These are phyloP conservation scores for Aspergillus kassunensis DNA, from an alignment of 495 filamentous ascomycete species.

Conservation along the genomic window DNA sequence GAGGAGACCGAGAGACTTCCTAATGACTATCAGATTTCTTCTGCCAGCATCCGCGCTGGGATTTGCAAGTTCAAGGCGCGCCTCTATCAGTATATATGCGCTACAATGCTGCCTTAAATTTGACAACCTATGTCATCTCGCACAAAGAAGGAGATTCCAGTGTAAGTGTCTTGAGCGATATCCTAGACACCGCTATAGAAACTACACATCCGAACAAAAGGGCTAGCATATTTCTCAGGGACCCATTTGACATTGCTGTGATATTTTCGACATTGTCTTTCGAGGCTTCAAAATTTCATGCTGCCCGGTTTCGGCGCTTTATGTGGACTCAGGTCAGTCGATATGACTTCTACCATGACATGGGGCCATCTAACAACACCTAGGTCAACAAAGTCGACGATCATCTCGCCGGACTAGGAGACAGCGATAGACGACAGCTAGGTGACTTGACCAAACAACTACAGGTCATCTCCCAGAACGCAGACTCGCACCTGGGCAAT, in stretches of 20 bases:
- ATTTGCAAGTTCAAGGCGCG: neutral
- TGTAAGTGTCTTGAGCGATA: neutral
- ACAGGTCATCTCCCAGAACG: slow-evolving; percentile 1
- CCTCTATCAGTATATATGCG: slow-evolving; percentile 2
- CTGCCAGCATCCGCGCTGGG: neutral
- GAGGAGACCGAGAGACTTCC: neutral
- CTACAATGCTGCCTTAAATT: neutral
- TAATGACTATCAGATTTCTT: neutral
- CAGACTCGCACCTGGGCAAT: neutral
- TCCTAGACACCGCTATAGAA: neutral
- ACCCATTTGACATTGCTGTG: neutral
- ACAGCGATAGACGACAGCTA: neutral
- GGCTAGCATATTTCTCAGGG: neutral
- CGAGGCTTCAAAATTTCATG: slow-evolving; percentile 1
- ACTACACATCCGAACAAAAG: neutral
- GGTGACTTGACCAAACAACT: neutral
- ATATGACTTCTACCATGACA: neutral
- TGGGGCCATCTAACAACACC: neutral
- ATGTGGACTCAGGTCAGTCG: neutral
- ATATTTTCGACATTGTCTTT: neutral
- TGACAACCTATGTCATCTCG: neutral
- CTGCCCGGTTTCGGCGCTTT: neutral
- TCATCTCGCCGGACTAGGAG: neutral
- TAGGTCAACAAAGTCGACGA: slow-evolving; percentile 2
- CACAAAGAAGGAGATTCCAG: neutral